Evolutionary conservation across 1,284 basidiomycete species (phyloP).

Genomic region (Boletus smithii): DNA sequence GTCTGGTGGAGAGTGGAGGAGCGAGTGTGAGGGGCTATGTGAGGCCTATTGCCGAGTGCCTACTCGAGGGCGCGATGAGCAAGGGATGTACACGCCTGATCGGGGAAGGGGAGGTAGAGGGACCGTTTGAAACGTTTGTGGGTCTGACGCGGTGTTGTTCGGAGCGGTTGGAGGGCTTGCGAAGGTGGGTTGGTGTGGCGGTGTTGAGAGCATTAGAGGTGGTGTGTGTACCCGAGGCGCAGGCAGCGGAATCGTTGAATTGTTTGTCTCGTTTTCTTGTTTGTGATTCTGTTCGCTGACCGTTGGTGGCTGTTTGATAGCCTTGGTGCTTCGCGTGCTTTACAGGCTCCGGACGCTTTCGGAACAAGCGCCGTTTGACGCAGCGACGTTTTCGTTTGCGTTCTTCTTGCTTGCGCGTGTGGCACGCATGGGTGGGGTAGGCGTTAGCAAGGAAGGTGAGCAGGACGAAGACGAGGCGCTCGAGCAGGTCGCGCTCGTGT

Average conservation of each 20-base stretch:
- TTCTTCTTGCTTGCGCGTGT: slow-evolving; percentile 78
- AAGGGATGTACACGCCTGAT: slow-evolving; percentile 54
- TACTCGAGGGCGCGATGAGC: slow-evolving; percentile 65
- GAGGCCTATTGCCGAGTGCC: slow-evolving; percentile 52
- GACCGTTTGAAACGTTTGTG: slow-evolving; percentile 71
- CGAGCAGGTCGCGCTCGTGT: slow-evolving; percentile 83
- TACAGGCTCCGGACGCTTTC: slow-evolving; percentile 83
- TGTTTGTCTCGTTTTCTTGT: slow-evolving; percentile 42
- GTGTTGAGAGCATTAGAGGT: slow-evolving; percentile 71
- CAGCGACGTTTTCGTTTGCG: slow-evolving; percentile 80
- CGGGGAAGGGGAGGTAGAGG: slow-evolving; percentile 39
- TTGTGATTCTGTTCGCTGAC: not conserved
- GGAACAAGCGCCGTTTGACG: slow-evolving; percentile 81
- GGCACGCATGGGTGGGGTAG: slow-evolving; percentile 67
- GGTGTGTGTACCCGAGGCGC: slow-evolving; percentile 67
- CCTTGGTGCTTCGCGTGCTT: slow-evolving; percentile 80
- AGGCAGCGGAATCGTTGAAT: slow-evolving; percentile 67
- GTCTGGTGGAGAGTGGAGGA: slow-evolving; percentile 46
- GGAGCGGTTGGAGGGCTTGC: slow-evolving; percentile 64
- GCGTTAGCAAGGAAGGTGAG: slow-evolving; percentile 21
- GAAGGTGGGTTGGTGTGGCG: slow-evolving; percentile 76
- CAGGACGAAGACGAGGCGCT: slow-evolving; percentile 71
- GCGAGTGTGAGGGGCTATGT: slow-evolving; percentile 55
- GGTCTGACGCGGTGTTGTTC: slow-evolving; percentile 64
- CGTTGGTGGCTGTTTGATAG: slow-evolving; percentile 36